Evolutionary conservation across 225 moss, liverwort and hornwort genomes (phyloP), one percentile per base, ranked within the genome.

Genomic region (Pseudisothecium myosuroides): DNA sequence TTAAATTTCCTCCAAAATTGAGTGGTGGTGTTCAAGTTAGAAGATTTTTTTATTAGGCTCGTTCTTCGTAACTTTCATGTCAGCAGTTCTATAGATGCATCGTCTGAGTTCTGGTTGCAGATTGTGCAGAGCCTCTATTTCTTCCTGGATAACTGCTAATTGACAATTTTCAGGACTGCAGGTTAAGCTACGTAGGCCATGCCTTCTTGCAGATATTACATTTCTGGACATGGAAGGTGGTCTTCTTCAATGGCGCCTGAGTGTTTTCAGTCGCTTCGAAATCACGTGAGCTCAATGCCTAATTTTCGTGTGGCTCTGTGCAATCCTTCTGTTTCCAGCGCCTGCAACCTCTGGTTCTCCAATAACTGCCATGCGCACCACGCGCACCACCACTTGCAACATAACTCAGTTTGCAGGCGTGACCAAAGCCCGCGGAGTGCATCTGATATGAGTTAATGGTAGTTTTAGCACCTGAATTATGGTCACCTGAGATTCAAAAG

Each of bases 281-380:
- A 28, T 31, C 67, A 60, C 61, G 69, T 88, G 68, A 88, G 73
- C 87, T 73, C 87, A 80, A 79, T 10, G 61, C 22, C 87, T 85
- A 17, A 43, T 74, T 50, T 85, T 77, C 66, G n/a, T 81, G 58
- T 64, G 67, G 17, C 80, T 43, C 39, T 22, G 80, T 61, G 56
- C 54, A 71, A 86, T 78, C 86, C 93, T 88, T 88, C 75, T 55
- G 83, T 88, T 93, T 84, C 83, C 85, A 79, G 82, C 58, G 80
- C 58, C 87, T 78, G 72, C 83, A 88, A 90, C 88, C 62, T 83
- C 63, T 83, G 64, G 85, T 87, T 50, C 58, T 80, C 67, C 49
- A 90, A 64, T 93, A 93, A 93, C 91, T 64, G 91, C 91, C 88
- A 55, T 87, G 89, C 81, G 14, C 76, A 81, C 87, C 81, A 74